Evolutionary conservation across 202 grass and related monocot genomes (phyloP).

Genomic region (Panicum virgatum): DNA sequence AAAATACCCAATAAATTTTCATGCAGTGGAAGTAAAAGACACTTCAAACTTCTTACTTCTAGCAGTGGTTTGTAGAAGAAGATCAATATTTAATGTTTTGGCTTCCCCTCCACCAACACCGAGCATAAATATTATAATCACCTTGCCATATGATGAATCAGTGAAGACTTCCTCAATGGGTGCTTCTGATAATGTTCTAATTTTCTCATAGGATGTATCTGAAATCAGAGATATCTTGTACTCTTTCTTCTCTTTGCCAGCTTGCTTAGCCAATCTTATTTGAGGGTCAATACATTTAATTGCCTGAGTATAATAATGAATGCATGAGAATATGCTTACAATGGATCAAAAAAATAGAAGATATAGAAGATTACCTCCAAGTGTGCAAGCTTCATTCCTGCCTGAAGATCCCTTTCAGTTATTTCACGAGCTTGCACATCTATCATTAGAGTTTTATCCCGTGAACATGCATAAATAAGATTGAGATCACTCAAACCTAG

Average conservation of each 20-base stretch:
- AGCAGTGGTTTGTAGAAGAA: background rate
- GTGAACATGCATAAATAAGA: slow-evolving; percentile 92
- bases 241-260: slow-evolving; percentile 88
- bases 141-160: slow-evolving; percentile 93
- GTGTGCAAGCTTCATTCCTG: slow-evolving; percentile 90
- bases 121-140: slow-evolving; percentile 26
- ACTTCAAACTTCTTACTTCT: slow-evolving; percentile 5
- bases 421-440: slow-evolving; percentile 99
- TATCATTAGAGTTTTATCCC: slow-evolving; percentile 96
- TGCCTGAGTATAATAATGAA: slow-evolving; percentile 60
- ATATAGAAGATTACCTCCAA: slow-evolving; percentile 61
- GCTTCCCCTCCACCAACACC: background rate
- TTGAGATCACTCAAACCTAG: slow-evolving; percentile 95
- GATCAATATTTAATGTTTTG: background rate
- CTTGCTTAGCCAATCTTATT: slow-evolving; percentile 84
- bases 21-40: background rate
- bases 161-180: slow-evolving; percentile 94
- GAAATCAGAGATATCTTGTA: slow-evolving; percentile 94
- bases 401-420: slow-evolving; percentile 90
- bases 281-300: slow-evolving; percentile 93
- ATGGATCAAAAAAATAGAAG: slow-evolving; percentile 3
- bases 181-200: slow-evolving; percentile 77
- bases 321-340: slow-evolving; percentile 34
- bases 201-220: slow-evolving; percentile 85
- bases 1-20: slow-evolving; percentile 38